phyloP scores from a whole-genome alignment of 805 yeast species.

The Yamadazyma nakazawae region DNA sequence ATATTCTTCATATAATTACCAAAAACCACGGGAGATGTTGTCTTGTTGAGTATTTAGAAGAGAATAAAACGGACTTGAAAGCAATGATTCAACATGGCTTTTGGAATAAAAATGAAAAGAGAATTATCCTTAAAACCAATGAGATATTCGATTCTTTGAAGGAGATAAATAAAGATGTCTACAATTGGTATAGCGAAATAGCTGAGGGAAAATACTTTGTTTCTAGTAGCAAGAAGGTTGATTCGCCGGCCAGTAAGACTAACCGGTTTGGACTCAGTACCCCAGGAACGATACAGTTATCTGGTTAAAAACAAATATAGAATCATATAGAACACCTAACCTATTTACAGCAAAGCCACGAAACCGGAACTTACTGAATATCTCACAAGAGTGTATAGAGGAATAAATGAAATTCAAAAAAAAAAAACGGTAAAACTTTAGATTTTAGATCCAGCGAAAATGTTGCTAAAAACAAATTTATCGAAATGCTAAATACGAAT shows the following conservation, averaged over 20 bases:
- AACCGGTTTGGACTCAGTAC: constrained; percentile 11
- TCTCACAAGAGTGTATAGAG: no score
- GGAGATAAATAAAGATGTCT: constrained; percentile 1
- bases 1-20: constrained; percentile 20
- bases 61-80: constrained; percentile 23
- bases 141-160: constrained; percentile 17
- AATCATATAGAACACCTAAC: not conserved
- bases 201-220: constrained; percentile 9
- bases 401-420: no score
- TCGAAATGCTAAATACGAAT: no score
- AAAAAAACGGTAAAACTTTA: no score
- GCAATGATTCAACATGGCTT: constrained; percentile 33
- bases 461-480: no score
- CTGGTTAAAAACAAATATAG: not conserved
- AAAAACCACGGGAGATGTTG: constrained; percentile 31
- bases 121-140: constrained; percentile 20
- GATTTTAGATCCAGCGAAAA: no score
- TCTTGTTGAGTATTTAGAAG: constrained; percentile 28
- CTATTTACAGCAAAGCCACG: not conserved
- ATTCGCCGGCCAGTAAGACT: not conserved
- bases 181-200: constrained; percentile 7
- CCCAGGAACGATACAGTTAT: constrained; percentile 18
- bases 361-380: no score
- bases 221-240: not conserved
- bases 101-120: constrained; percentile 23